Base-by-base conservation (phyloP, 805 yeast genomes). In the Cyberlindnera euphorbiiphila region DNA sequence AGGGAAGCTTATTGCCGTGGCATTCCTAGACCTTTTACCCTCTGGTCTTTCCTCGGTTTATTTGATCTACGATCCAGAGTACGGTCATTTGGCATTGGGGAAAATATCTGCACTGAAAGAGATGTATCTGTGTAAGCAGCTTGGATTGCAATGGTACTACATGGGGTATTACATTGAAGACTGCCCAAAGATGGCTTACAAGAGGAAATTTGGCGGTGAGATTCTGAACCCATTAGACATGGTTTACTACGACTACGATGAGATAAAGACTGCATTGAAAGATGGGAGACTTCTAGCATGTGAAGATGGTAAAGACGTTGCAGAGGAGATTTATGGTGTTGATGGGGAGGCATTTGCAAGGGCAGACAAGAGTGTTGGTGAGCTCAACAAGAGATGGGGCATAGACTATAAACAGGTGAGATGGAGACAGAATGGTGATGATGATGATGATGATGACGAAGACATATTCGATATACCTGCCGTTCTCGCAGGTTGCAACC, bases 61-160 rank as follows among this genome's bases (percentile, higher is more conserved):
- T 56, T 84, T 89, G 55, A 76, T 88, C 10, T 86, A 93, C 85
- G 89, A 87, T 54, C 93, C 94, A 0, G 89, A 78, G 37, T 81
- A 69, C 53, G 78, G 80, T 5, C 68, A 74, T 35, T 62, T 79
- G 47, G 81, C 85, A 0, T 57, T 88, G 21, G 97, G 97, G 0
- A 85, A 85, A 18, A 56, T 88, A 2, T 78, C 88, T 43, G 91
- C 85, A 0, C 51, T 87, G 19, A 61, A 84, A 26, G 97, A 88
- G 52, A 61, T 85, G 25, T 66, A 74, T 2, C 53, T 85, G 56
- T 64, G 78, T 5, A 47, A 67, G 19, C 57, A 71, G 28, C 60
- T 76, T 25, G 63, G 66, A 7, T 39, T 60, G 6, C 43, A 56
- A 31, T 76, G 74, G 59, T 85, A 87, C 54, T 85, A 85, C 50